Base-by-base conservation (phyloP, 2,329 filamentous ascomycete species). In the Sarocladiaceae sp. region DNA sequence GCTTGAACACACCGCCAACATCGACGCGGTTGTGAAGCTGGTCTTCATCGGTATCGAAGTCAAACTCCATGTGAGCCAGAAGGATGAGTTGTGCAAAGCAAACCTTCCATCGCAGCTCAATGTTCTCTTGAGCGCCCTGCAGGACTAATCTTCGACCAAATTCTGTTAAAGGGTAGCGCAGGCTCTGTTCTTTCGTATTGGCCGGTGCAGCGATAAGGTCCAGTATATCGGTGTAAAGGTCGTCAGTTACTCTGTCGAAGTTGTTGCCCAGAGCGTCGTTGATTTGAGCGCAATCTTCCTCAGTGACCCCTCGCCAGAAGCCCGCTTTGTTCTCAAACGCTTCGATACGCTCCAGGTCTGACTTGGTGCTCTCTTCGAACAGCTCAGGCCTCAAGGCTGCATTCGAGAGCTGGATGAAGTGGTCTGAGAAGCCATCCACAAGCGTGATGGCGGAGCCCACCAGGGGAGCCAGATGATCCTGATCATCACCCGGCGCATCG, bases 81-180 rank as follows among this genome's bases (percentile, higher is more conserved):
- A 98, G 73, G 3, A 93, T 74, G 2, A 97, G 69, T 47, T 97
- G 78, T 56, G 91, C 88, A 50, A 94, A 80, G 42, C 94, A 80
- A 7, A 93, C 71, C 48, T 79, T 79, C 65, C 82, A 82, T 48
- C 85, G 83, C 24, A 87, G 65, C 42, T 84, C 74, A 6, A 93
- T 76, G 11, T 78, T 83, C 58, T 97, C 89, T 56, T 91, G 85
- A 0, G 86, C 80, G 6, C 88, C 83, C 49, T 82, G 82, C 10
- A 95, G 77, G 12, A 89, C 70, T 2, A 89, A 67, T 52, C 80
- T 86, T 32, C 81, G 78, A 15, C 91, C 91, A 58, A 91, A 89
- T 33, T 82, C 76, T 1, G 87, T 88, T 34, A 88, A 64, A 2
- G 76, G 78, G 48, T 69, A 62, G 31, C 65, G 67, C 40, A 74